Percentiles rank a stretch among this genome's conserved stretches.
These are phyloP conservation scores for Lasiodiplodia hormozganensis DNA, from an alignment of 2,329 filamentous ascomycete species.

Conservation along the genomic window DNA sequence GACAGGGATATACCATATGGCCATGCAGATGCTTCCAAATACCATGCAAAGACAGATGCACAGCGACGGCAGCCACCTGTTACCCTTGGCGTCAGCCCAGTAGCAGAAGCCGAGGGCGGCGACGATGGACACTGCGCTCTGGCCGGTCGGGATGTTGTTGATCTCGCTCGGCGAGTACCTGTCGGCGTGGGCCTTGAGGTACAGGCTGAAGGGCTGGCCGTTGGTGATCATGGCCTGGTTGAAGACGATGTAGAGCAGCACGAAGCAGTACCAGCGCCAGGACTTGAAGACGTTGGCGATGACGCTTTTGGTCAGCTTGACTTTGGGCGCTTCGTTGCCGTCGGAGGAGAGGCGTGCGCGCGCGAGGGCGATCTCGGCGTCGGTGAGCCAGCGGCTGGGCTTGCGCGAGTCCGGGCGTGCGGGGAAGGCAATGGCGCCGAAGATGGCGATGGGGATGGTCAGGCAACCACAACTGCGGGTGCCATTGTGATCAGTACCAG, in stretches of 20 bases:
- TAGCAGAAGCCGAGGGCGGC: conserved; percentile 3
- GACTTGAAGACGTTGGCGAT: neutral
- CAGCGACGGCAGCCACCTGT: neutral
- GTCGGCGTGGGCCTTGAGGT: conserved; percentile 1
- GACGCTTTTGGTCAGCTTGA: neutral
- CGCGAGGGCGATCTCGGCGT: neutral
- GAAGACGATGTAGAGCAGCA: conserved; percentile 13
- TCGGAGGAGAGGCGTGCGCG: neutral
- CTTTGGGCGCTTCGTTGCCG: conserved; percentile 15
- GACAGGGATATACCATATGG: conserved; percentile 4
- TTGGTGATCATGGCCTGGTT: conserved; percentile 27
- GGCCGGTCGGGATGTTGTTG: conserved; percentile 16
- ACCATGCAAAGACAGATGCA: neutral
- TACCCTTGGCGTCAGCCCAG: neutral
- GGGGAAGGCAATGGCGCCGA: conserved; percentile 37
- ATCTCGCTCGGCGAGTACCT: conserved; percentile 8
- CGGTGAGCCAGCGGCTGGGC: conserved; percentile 1
- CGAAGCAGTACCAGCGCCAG: conserved; percentile 13
- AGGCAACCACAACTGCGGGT: conserved; percentile 30
- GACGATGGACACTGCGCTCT: conserved; percentile 10
- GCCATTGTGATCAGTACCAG: neutral
- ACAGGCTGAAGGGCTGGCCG: conserved; percentile 4
- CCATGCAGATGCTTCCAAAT: conserved; percentile 1
- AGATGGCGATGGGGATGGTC: conserved; percentile 37
- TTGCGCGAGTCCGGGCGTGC: conserved; percentile 1